These are phyloP conservation scores for Aspergillus texensis DNA, from an alignment of 2,329 filamentous ascomycete genomes.

Conservation along the genomic window DNA sequence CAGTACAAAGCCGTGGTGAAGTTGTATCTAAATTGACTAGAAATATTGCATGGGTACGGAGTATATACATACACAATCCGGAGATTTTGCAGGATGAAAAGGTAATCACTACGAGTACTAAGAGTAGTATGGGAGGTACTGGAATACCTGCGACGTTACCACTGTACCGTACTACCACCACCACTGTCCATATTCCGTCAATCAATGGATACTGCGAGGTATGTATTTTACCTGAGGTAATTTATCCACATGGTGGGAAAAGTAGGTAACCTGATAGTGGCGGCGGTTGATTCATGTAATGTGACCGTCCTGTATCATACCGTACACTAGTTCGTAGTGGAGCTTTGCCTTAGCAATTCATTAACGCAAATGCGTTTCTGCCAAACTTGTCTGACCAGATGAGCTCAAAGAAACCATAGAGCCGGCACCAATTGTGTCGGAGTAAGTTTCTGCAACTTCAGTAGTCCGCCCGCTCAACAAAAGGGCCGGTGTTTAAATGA, in stretches of 20 bases:
- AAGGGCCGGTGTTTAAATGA: slow-evolving; percentile 4
- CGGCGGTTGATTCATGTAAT: slow-evolving; percentile 11
- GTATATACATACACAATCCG: slow-evolving; percentile 10
- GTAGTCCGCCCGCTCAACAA: slow-evolving; percentile 5
- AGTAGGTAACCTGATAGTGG: slow-evolving; percentile 4
- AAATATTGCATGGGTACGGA: neutral
- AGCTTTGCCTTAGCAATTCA: slow-evolving; percentile 1
- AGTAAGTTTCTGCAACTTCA: slow-evolving; percentile 8
- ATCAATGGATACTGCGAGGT: slow-evolving; percentile 1
- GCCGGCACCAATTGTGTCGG: neutral
- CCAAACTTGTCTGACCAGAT: slow-evolving; percentile 1
- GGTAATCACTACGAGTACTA: slow-evolving; percentile 7
- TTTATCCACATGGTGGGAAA: slow-evolving; percentile 5
- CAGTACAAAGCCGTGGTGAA: neutral
- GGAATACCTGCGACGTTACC: neutral
- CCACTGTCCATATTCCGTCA: slow-evolving; percentile 1
- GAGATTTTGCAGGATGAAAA: slow-evolving; percentile 16
- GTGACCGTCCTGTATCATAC: slow-evolving; percentile 16
- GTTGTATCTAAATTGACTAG: neutral
- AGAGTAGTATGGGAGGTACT: neutral
- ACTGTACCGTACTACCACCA: neutral
- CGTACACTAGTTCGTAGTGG: slow-evolving; percentile 7
- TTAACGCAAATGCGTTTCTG: neutral
- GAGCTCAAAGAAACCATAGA: neutral
- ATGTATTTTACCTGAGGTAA: slow-evolving; percentile 5